Conservation (phyloP, 2,329 filamentous ascomycete genomes). For the Alternaria triticina region DNA sequence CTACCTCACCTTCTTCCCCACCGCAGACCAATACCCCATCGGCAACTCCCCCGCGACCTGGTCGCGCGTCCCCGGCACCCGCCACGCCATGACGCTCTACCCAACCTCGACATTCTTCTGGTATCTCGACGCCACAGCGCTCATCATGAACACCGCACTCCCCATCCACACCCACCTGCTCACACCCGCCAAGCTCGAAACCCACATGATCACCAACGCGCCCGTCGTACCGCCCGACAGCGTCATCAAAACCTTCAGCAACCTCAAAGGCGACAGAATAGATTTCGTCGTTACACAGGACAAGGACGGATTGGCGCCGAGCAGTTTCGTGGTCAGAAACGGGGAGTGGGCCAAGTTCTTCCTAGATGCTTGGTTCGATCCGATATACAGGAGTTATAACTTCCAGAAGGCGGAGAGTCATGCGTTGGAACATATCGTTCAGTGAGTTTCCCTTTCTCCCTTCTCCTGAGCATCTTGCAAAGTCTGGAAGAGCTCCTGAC, state of each 20-base stretch:
- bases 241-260: conserved; percentile 91
- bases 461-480: not conserved
- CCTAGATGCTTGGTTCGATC: conserved; percentile 94
- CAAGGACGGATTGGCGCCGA: conserved; percentile 74
- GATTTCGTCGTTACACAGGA: conserved; percentile 88
- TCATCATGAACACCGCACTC: conserved; percentile 84
- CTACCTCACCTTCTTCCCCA: conserved; percentile 84
- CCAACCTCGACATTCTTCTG: conserved; percentile 83
- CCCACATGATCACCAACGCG: conserved; percentile 81
- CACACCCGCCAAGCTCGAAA: conserved; percentile 69
- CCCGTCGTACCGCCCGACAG: conserved; percentile 93
- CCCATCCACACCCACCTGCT: conserved; percentile 76
- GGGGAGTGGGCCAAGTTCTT: conserved; percentile 94
- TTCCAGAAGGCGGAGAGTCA: conserved; percentile 95
- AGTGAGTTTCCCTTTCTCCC: conserved; percentile 42
- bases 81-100: conserved; percentile 83
- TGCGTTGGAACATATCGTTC: conserved; percentile 72
- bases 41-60: conserved; percentile 65
- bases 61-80: conserved; percentile 82
- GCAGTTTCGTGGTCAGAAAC: conserved; percentile 79
- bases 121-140: conserved; percentile 81
- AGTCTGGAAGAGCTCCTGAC: too few species aligned
- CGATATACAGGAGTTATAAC: conserved; percentile 90
- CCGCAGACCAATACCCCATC: conserved; percentile 76
- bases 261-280: conserved; percentile 78